Conservation (phyloP, 257 asterid genomes). For the Verbena officinalis region DNA sequence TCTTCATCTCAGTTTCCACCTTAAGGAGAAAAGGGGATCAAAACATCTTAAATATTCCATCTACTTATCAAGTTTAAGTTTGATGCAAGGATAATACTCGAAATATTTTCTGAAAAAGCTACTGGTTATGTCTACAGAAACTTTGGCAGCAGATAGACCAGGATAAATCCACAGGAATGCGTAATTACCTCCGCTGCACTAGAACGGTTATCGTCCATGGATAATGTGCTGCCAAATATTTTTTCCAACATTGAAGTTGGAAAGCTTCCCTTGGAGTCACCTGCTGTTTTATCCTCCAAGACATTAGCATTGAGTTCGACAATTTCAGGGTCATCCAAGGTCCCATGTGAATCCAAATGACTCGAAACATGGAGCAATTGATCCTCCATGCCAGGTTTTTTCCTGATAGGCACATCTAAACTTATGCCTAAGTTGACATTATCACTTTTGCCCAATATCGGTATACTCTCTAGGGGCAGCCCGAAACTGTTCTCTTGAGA, state of each 20-base stretch:
- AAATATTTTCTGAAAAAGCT: background rate
- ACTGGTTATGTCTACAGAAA: background rate
- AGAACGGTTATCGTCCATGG: conserved; percentile 36
- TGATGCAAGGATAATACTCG: background rate
- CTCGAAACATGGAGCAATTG: conserved; percentile 29
- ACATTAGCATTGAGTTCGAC: conserved; percentile 34
- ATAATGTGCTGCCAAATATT: conserved; percentile 48
- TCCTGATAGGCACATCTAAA: conserved; percentile 33
- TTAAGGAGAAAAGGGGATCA: background rate
- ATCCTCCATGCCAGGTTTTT: conserved; percentile 38
- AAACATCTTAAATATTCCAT: background rate
- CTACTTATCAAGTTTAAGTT: conserved; percentile 13
- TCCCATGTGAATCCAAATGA: conserved; percentile 35
- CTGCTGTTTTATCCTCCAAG: conserved; percentile 35
- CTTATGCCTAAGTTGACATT: conserved; percentile 25
- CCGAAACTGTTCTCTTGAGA: conserved; percentile 34
- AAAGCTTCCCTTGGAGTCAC: conserved; percentile 35
- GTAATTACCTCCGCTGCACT: conserved; percentile 44
- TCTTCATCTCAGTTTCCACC: background rate
- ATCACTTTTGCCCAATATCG: conserved; percentile 33
- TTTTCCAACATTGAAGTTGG: conserved; percentile 49
- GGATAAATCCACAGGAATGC: conserved; percentile 6
- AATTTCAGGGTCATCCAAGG: conserved; percentile 34
- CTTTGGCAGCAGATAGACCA: conserved; percentile 10
- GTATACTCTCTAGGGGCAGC: conserved; percentile 35